phyloP scores from a whole-genome alignment of 805 yeast genomes.

The Cyberlindnera euphorbiae region DNA sequence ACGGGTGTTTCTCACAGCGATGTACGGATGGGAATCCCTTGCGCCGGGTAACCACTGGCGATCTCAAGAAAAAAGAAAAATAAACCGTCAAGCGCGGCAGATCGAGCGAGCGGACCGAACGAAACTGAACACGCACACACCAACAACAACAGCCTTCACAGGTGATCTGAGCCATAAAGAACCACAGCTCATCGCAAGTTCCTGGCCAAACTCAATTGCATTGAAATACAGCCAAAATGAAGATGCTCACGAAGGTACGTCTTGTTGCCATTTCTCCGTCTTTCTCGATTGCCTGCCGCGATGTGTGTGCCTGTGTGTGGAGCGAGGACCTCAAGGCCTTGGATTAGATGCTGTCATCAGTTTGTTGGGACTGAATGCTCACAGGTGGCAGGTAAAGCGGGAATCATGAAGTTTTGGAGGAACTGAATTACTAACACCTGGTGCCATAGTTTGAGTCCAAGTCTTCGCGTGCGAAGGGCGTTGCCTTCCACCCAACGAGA shows the following conservation, averaged over 20 bases:
- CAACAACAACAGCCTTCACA: not conserved
- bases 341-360: no score
- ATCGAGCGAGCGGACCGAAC: not conserved
- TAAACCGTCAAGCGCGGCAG: not conserved
- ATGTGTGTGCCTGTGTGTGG: no score
- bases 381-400: not conserved
- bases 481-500: slow-evolving; percentile 92
- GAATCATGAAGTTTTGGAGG: no score
- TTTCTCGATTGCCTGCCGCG: no score
- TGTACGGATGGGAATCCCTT: no score
- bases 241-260: slow-evolving; percentile 73
- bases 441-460: slow-evolving; percentile 81
- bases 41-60: slow-evolving; percentile 4
- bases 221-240: slow-evolving; percentile 47
- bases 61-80: no score
- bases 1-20: no score
- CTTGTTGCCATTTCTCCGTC: not conserved
- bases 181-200: no score
- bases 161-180: no score
- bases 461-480: slow-evolving; percentile 95
- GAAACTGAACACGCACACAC: slow-evolving; percentile 16
- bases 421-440: slow-evolving; percentile 9
- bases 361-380: no score
- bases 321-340: no score
- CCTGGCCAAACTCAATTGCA: no score